These are phyloP conservation scores for Cyamopsis tetragonoloba DNA, from an alignment of 306 rosid genomes.

Conservation along the genomic window DNA sequence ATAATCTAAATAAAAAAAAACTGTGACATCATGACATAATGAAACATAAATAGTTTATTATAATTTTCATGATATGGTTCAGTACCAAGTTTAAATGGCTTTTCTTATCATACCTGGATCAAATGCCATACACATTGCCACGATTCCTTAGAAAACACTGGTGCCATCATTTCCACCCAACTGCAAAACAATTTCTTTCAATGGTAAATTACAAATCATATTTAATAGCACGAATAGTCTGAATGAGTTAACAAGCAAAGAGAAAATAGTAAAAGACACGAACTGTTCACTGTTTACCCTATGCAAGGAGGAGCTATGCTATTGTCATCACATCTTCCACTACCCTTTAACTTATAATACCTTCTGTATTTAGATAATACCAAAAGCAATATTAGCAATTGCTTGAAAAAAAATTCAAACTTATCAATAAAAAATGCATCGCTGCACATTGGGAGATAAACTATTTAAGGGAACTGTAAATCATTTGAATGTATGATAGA, in stretches of 20 bases:
- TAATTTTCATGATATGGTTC: constrained; percentile 7
- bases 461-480: constrained; percentile 11
- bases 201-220: constrained; percentile 8
- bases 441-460: neutral
- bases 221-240: constrained; percentile 1
- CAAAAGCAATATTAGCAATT: constrained; percentile 16
- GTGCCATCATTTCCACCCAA: constrained; percentile 99
- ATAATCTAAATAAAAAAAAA: neutral
- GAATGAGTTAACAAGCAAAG: neutral
- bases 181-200: constrained; percentile 41
- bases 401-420: neutral
- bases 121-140: constrained; percentile 93
- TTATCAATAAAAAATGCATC: neutral
- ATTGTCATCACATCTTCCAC: constrained; percentile 60
- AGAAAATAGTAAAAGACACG: constrained; percentile 18
- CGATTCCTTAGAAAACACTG: constrained; percentile 74
- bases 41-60: neutral
- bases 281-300: constrained; percentile 50
- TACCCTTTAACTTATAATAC: constrained; percentile 68
- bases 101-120: constrained; percentile 62
- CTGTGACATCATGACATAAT: neutral
- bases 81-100: constrained; percentile 5
- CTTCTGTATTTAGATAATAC: constrained; percentile 50
- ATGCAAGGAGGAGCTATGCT: constrained; percentile 82
- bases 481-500: neutral